These are phyloP conservation scores for Penicillium samsonianum DNA, from an alignment of 495 filamentous ascomycete genomes.

Conservation along the genomic window DNA sequence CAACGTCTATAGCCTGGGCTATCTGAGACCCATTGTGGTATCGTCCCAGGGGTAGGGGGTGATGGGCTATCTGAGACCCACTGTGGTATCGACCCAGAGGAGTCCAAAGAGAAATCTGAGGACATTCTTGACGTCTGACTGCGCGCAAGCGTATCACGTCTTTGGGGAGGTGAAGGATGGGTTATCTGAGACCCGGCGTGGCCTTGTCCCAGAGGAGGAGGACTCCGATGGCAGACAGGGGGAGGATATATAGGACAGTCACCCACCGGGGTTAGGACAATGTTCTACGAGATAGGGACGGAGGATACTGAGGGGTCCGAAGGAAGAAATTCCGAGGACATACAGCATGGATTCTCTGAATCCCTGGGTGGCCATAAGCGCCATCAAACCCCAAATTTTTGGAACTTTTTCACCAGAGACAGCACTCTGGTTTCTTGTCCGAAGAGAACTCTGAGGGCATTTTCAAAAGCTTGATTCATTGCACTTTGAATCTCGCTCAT, in stretches of 20 bases:
- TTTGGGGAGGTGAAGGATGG: neutral
- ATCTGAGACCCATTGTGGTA: neutral
- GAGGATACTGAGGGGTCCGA: too few relatives aligned
- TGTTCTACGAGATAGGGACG: too few relatives aligned
- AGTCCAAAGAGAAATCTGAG: too few relatives aligned
- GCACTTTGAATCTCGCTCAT: neutral
- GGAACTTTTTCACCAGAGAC: neutral
- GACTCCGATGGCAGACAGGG: neutral
- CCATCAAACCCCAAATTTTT: neutral
- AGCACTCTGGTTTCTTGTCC: neutral
- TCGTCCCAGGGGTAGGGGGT: neutral
- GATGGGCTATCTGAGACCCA: too few relatives aligned
- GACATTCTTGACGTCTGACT: neutral
- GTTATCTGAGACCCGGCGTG: neutral
- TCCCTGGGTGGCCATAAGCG: neutral
- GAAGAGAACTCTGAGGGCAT: neutral
- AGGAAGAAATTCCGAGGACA: too few relatives aligned
- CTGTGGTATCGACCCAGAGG: too few relatives aligned
- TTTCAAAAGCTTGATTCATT: neutral
- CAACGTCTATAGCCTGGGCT: too few relatives aligned
- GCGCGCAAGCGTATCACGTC: neutral
- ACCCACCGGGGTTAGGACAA: neutral
- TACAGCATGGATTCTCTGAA: neutral
- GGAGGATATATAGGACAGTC: neutral
- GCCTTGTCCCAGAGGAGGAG: neutral